Conservation (phyloP, 257 asterid genomes). For the Cynanchum wilfordii region DNA sequence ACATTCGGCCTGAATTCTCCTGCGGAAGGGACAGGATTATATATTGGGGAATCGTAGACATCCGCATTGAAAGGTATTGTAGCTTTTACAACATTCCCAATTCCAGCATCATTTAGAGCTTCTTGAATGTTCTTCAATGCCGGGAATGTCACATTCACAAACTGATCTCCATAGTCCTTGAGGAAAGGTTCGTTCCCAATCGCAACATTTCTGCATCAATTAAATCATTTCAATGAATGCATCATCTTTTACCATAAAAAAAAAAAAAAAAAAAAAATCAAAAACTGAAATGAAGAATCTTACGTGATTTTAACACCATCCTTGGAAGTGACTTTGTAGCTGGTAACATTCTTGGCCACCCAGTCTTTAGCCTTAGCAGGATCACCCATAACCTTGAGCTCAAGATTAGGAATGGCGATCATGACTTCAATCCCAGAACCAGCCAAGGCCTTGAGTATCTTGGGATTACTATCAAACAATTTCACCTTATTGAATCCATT, state of each 20-base stretch:
- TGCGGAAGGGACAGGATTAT: not conserved
- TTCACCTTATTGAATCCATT: slow-evolving; percentile 34
- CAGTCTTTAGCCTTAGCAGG: slow-evolving; percentile 24
- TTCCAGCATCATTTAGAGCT: slow-evolving; percentile 14
- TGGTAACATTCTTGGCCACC: slow-evolving; percentile 34
- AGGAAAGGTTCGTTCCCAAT: slow-evolving; percentile 18
- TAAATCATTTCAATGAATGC: too few species aligned
- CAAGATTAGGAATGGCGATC: slow-evolving; percentile 32
- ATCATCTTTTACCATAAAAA: too few species aligned
- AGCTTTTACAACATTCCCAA: slow-evolving; percentile 3
- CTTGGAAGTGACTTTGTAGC: slow-evolving; percentile 17
- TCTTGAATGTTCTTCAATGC: slow-evolving; percentile 17
- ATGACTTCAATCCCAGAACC: slow-evolving; percentile 44
- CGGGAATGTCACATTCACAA: slow-evolving; percentile 3
- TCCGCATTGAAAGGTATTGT: slow-evolving; percentile 16
- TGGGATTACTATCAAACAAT: slow-evolving; percentile 30
- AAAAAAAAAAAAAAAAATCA: not conserved
- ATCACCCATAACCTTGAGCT: slow-evolving; percentile 12
- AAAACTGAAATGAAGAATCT: not conserved
- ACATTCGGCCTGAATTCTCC: slow-evolving; percentile 4
- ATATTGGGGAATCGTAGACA: not conserved
- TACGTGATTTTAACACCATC: slow-evolving; percentile 44
- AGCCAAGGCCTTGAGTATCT: slow-evolving; percentile 29
- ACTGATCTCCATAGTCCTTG: not conserved
- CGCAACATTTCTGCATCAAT: slow-evolving; percentile 1